Evolutionary conservation across 441 rosid species (phyloP), one percentile per base, ranked within the genome.

Genomic region (Jatropha podagrica): DNA sequence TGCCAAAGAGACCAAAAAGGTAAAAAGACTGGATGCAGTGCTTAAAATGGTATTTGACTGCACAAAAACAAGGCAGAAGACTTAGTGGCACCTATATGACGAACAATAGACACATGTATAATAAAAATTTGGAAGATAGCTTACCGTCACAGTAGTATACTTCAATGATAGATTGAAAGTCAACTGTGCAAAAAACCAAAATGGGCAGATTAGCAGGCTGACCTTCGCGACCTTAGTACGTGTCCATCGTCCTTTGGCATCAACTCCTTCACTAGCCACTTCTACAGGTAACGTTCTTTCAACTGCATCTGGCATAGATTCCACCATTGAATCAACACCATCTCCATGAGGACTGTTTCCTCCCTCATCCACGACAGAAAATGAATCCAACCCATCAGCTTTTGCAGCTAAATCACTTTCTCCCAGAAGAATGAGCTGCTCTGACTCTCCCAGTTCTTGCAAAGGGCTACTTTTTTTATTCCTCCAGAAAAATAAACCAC

Each of bases 21-120:
- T 95, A 84, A 93, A 93, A 54, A 95, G 94, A 80, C 97, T 95
- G 46, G 99, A 95, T 23, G 92, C 76, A 74, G 96, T 95, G 86
- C 98, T 92, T 78, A 95, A 82, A 81, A 95, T 93, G 61, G 99
- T 93, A 79, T 95, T 95, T 38, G 99, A 95, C 99, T 90, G 94
- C 85, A 86, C 17, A 72, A 38, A 32, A 81, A 46, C 55, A 77
- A 79, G 49, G n/a, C 18, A 37, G 76, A 76, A 62, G n/a, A 67
- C 32, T 51, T 54, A 70, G 70, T 73, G 55, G 63, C 37, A 76
- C 5, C 68, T 59, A 66, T 62, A 65, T 17, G 38, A 18, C 9
- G 60, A 63, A 77, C 41, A 49, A 80, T 7, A 61, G 2, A 68
- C 32, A 48, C 5, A 65, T 17, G 41, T 54, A 70, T 63, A 46